Evolutionary conservation across 192 early-diverging fungal species (phyloP), one percentile per base, ranked within the genome.

Genomic region (Globomyces pollinis-pini): DNA sequence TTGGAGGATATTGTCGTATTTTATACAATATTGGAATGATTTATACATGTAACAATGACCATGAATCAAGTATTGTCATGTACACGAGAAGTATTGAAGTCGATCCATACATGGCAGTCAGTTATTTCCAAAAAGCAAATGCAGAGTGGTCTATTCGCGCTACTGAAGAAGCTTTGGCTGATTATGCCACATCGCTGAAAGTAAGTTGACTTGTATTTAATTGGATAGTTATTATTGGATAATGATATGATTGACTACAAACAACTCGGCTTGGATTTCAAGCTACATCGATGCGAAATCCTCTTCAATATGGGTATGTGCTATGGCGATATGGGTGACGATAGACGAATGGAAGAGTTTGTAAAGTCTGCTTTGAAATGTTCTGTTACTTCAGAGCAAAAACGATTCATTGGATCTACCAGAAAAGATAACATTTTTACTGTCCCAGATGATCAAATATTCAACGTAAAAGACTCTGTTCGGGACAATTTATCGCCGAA

Each of bases 1-100:
- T n/a, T 76, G 87, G 47, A 64, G 72, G 64, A 87, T 89, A 65
- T 8, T 44, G 16, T 21, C 90, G 90, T 66, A 91, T 93, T 39
- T 85, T 87, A 63, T 95, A 93, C 71, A 95, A 95, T 70, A 88
- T 90, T 56, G 92, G 88, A 6, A 80, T 93, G 61, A 89, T 93
- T 50, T 81, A 86, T 41, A 76, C 88, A 1, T 81, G 80, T 18
- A 68, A 87, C 31, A 86, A 81, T 34, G 84, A 93, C 63, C 81
- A 86, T 73, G 68, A 76, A 30, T 74, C 65, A 61, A 90, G 90
- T 66, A 83, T 83, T 57, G 57, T 66, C 20, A 79, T 84, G n/a
- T 92, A 87, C 70, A 69, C 62, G 51, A 64, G 75, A 53, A 85
- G 89, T 15, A 73, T 88, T 13, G 70, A 70, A 38, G 65, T 84